phyloP scores from a whole-genome alignment of 441 rosid genomes.

The Pelargonium australe region DNA sequence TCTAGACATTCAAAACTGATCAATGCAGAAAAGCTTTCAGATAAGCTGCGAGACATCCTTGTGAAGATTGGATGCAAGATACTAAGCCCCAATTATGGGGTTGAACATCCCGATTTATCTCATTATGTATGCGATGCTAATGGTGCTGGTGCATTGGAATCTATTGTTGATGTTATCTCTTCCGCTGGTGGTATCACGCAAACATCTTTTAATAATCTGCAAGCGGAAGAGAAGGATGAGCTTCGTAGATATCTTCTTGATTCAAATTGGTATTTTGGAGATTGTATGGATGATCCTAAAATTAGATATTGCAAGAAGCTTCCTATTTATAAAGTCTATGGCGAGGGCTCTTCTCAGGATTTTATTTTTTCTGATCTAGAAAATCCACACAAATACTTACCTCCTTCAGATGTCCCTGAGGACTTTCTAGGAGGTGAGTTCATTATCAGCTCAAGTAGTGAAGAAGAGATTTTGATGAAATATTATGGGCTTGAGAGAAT shows the following conservation, averaged over 20 bases:
- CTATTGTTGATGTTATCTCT: slow-evolving; percentile 58
- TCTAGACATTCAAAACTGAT: slow-evolving; percentile 74
- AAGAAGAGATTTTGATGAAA: slow-evolving; percentile 66
- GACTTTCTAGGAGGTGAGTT: slow-evolving; percentile 67
- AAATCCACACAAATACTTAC: slow-evolving; percentile 68
- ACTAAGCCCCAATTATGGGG: slow-evolving; percentile 47
- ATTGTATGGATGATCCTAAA: slow-evolving; percentile 37
- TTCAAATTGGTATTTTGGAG: slow-evolving; percentile 81
- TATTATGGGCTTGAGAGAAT: slow-evolving; percentile 76
- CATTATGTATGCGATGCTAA: slow-evolving; percentile 59
- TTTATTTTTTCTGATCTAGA: slow-evolving; percentile 64
- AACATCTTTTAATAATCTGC: slow-evolving; percentile 38
- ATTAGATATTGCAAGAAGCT: slow-evolving; percentile 65
- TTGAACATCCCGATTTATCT: slow-evolving; percentile 73
- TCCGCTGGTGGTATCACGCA: slow-evolving; percentile 36
- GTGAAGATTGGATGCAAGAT: slow-evolving; percentile 89
- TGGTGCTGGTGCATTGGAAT: slow-evolving; percentile 69
- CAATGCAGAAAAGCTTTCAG: slow-evolving; percentile 56
- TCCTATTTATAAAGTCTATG: slow-evolving; percentile 68
- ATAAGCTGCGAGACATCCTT: slow-evolving; percentile 51
- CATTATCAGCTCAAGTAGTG: slow-evolving; percentile 46
- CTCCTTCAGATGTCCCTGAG: slow-evolving; percentile 67
- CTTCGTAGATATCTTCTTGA: slow-evolving; percentile 73
- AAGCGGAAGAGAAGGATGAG: slow-evolving; percentile 67
- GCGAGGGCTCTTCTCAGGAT: slow-evolving; percentile 43